phyloP scores from a whole-genome alignment of 768 basidiomycete species.

The Tubosaeta brunneosetosa region DNA sequence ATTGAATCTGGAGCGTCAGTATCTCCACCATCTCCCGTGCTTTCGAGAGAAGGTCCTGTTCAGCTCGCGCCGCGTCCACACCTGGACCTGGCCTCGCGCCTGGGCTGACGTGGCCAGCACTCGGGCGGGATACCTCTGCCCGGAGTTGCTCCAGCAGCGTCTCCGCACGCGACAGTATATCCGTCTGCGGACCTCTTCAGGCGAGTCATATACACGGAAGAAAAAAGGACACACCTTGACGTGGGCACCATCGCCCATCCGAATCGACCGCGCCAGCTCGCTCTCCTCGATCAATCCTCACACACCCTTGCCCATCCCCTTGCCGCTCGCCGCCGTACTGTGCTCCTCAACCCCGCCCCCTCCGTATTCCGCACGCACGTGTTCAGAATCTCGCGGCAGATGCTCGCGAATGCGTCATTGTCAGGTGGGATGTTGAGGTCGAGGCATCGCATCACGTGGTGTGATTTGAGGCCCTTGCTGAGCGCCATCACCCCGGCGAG shows the following conservation, averaged over 20 bases:
- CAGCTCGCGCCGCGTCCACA: neutral
- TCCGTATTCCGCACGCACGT: slow-evolving; percentile 84
- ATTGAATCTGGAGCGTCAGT: slow-evolving; percentile 50
- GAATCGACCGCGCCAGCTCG: slow-evolving; percentile 68
- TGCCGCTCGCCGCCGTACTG: slow-evolving; percentile 33
- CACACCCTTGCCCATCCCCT: slow-evolving; percentile 45
- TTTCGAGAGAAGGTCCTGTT: slow-evolving; percentile 41
- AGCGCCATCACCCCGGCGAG: slow-evolving; percentile 93
- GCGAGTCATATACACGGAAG: neutral
- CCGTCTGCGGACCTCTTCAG: neutral
- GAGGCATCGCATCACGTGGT: slow-evolving; percentile 83
- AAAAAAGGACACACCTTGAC: slow-evolving; percentile 41
- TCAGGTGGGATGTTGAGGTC: slow-evolving; percentile 89
- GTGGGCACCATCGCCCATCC: slow-evolving; percentile 36
- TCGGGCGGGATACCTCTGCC: neutral
- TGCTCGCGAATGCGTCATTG: slow-evolving; percentile 75
- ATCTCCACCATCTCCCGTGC: slow-evolving; percentile 50
- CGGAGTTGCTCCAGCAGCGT: slow-evolving; percentile 27
- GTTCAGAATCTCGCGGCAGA: slow-evolving; percentile 66
- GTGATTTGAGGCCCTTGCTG: slow-evolving; percentile 77
- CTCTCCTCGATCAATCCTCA: slow-evolving; percentile 88
- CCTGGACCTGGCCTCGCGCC: neutral
- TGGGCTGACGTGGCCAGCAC: no score
- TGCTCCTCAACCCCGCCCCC: slow-evolving; percentile 47
- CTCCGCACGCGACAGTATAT: slow-evolving; percentile 34